These are phyloP conservation scores for Symbiotaphrina buchneri DNA, from an alignment of 495 filamentous ascomycete genomes.

Conservation along the genomic window DNA sequence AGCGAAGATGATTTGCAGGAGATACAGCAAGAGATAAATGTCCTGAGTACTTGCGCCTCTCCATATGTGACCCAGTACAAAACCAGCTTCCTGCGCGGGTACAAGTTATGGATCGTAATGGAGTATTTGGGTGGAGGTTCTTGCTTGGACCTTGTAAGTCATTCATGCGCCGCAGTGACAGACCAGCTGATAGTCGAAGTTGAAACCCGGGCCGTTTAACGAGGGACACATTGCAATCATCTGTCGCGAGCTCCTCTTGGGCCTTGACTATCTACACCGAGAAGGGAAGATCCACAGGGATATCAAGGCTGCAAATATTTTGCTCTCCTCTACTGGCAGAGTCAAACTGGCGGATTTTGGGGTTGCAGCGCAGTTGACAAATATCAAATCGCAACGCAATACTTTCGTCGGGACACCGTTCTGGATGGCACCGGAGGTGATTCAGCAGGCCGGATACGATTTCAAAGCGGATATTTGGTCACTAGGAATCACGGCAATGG, in stretches of 20 bases:
- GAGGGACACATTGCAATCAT: conserved; percentile 90
- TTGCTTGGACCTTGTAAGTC: conserved; percentile 5
- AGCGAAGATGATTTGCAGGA: conserved; percentile 96
- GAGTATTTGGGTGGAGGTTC: conserved; percentile 31
- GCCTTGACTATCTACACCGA: conserved; percentile 79
- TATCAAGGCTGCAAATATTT: conserved; percentile 88
- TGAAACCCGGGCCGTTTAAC: conserved; percentile 79
- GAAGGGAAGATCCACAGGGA: conserved; percentile 96
- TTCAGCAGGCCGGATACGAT: conserved; percentile 90
- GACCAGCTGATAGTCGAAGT: conserved; percentile 26
- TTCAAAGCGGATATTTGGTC: conserved; percentile 98
- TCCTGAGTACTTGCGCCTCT: conserved; percentile 83
- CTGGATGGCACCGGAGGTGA: conserved; percentile 99
- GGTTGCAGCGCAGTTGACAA: conserved; percentile 86
- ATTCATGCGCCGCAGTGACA: no score
- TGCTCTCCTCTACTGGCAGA: conserved; percentile 69
- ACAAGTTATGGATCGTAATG: conserved; percentile 99
- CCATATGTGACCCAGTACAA: conserved; percentile 92
- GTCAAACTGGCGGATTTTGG: conserved; percentile 97
- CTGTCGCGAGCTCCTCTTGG: conserved; percentile 72
- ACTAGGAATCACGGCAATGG: conserved; percentile 85
- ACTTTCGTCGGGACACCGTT: conserved; percentile 98
- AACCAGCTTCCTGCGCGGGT: conserved; percentile 78
- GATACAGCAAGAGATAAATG: conserved; percentile 92
- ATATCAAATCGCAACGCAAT: conserved; percentile 94